These are phyloP conservation scores for Rickenella mellea DNA, from an alignment of 768 basidiomycete genomes.

Conservation along the genomic window DNA sequence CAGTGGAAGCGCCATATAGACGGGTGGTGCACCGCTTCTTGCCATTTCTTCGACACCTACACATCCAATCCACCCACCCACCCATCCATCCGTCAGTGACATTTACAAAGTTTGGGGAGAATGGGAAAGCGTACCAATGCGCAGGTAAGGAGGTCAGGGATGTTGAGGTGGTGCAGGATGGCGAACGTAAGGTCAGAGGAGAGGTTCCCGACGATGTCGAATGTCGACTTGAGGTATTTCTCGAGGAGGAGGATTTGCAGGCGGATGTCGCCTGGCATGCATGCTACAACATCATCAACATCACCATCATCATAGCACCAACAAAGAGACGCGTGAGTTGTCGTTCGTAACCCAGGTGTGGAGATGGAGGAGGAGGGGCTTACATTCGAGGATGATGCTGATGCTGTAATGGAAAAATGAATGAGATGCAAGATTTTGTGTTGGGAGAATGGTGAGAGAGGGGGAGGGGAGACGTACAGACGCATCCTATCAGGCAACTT, in stretches of 20 bases:
- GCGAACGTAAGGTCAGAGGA: slow-evolving; percentile 55
- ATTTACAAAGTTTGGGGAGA: no score
- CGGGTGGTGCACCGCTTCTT: slow-evolving; percentile 45
- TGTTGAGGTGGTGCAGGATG: slow-evolving; percentile 48
- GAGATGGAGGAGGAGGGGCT: slow-evolving; percentile 17
- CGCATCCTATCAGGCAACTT: slow-evolving; percentile 63
- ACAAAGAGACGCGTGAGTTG: no score
- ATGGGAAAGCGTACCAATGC: slow-evolving; percentile 36
- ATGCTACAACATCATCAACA: slow-evolving; percentile 31
- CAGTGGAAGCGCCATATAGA: slow-evolving; percentile 74
- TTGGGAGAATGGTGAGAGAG: no score
- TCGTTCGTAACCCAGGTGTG: no score
- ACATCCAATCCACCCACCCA: no score
- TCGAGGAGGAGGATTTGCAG: slow-evolving; percentile 78
- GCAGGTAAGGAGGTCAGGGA: slow-evolving; percentile 52
- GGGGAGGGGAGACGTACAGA: slow-evolving; percentile 47
- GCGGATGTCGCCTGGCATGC: slow-evolving; percentile 77
- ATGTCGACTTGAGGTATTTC: slow-evolving; percentile 75
- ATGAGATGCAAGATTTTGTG: slow-evolving; percentile 1
- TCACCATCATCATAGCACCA: slow-evolving; percentile 2
- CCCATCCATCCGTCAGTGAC: no score
- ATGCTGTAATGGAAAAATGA: slow-evolving; percentile 30
- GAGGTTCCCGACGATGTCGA: slow-evolving; percentile 71
- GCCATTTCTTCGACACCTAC: slow-evolving; percentile 36
- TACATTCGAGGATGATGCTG: slow-evolving; percentile 53